Base-by-base conservation (phyloP, 2,329 filamentous ascomycete genomes). In the Aspergillus candidus region DNA sequence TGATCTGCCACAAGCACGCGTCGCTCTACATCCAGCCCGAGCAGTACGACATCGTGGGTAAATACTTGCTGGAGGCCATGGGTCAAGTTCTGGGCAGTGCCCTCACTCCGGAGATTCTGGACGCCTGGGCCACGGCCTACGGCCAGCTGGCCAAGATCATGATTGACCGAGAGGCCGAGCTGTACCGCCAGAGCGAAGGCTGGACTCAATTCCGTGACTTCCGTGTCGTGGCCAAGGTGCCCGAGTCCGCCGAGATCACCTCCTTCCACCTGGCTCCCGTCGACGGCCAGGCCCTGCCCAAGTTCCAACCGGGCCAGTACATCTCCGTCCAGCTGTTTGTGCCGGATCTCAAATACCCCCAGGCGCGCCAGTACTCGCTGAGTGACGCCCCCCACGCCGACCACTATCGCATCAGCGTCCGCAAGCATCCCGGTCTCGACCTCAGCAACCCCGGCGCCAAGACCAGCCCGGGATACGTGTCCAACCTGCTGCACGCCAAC, bases 1-100 rank as follows among this genome's bases (percentile, higher is more conserved):
- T 82, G 56, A 88, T 91, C 52, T 84, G 82, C 62, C 79, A 88
- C 62, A 88, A 88, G 66, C 85, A 89, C 62, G 84, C 78, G 47
- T 84, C 80, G 1, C 72, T 89, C 2, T 79, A 79, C 55, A 80
- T 89, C 58, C 72, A 71, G 43, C 77, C 84, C 0, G 80, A 84
- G 32, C 80, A 88, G 50, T 89, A 88, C 63, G 72, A 75, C 30
- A 77, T 87, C 35, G 83, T 89, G 3, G 84, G 81, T 43, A 78
- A 79, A 56, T 80, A 84, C 58, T 73, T 89, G 11, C 72, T 89
- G 35, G 72, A 74, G 18, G 81, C 84, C 1, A 85, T 89, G 67
- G 74, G 72, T 17, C 72, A 79, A 35, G 78, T 88, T 0, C 75
- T 89, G 1, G 84, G 84, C 4, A 73, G 75, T 1, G 84, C 77